Conservation (phyloP, 768 basidiomycete species). For the Mycena galericulata region DNA sequence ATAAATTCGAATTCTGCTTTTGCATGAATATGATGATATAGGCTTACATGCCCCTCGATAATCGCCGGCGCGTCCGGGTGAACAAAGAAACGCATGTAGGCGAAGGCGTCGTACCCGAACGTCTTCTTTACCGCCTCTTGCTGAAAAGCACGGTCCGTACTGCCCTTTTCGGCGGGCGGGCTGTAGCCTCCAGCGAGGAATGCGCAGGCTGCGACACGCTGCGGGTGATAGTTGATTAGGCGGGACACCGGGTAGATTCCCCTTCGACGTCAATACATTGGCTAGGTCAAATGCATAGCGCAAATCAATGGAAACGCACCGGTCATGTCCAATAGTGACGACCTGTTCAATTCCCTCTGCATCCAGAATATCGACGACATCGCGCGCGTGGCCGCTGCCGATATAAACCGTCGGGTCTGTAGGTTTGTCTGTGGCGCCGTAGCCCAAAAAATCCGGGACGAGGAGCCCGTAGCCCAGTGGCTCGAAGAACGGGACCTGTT, state of each 20-base stretch:
- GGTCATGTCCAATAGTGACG: slow-evolving; percentile 59
- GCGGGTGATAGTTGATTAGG: slow-evolving; percentile 51
- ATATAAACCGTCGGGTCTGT: slow-evolving; percentile 49
- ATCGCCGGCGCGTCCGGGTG: slow-evolving; percentile 47
- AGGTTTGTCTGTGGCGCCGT: slow-evolving; percentile 63
- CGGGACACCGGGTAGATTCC: slow-evolving; percentile 48
- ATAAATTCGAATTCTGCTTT: no score
- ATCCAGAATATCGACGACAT: slow-evolving; percentile 57
- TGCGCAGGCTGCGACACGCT: slow-evolving; percentile 54
- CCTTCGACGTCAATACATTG: no score
- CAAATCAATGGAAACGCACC: background rate
- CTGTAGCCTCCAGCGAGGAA: slow-evolving; percentile 53
- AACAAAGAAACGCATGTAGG: slow-evolving; percentile 17
- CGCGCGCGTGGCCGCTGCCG: slow-evolving; percentile 48
- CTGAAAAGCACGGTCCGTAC: slow-evolving; percentile 36
- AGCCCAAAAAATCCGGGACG: no score
- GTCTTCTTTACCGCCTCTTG: background rate
- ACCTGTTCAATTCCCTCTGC: slow-evolving; percentile 46
- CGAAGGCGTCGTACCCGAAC: slow-evolving; percentile 14
- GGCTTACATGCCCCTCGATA: slow-evolving; percentile 50
- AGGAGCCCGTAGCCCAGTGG: slow-evolving; percentile 57
- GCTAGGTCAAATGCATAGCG: background rate
- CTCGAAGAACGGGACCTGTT: slow-evolving; percentile 52
- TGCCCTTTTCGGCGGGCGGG: slow-evolving; percentile 38
- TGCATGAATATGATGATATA: background rate